These are phyloP conservation scores for Aspergillus novofumigatus DNA, from an alignment of 2,329 filamentous ascomycete genomes.

Conservation along the genomic window DNA sequence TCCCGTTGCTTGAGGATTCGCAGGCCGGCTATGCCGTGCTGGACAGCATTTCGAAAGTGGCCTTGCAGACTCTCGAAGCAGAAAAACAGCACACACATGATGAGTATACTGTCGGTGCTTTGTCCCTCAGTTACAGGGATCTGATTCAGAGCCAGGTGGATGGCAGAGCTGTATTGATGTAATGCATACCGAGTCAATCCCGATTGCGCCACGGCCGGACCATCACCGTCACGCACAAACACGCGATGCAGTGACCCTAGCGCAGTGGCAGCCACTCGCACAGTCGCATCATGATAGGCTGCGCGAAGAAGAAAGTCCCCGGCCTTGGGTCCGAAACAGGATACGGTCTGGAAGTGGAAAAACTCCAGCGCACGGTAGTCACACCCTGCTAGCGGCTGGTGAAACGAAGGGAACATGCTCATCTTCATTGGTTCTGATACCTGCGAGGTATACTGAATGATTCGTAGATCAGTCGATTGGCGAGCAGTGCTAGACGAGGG, in stretches of 20 bases:
- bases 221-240: constrained; percentile 9
- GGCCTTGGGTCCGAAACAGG: constrained; percentile 41
- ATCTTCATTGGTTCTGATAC: constrained; percentile 9
- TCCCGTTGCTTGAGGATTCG: constrained; percentile 23
- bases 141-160: constrained; percentile 36
- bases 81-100: constrained; percentile 50
- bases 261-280: constrained; percentile 47
- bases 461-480: constrained; percentile 12
- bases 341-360: constrained; percentile 40
- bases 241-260: constrained; percentile 47
- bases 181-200: constrained; percentile 35
- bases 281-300: constrained; percentile 43
- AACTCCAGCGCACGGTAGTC: constrained; percentile 37
- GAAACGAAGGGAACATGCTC: constrained; percentile 13
- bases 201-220: not conserved
- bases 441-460: constrained; percentile 19
- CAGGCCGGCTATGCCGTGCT: constrained; percentile 31
- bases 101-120: constrained; percentile 34
- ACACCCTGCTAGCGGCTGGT: constrained; percentile 22
- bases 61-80: constrained; percentile 54
- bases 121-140: constrained; percentile 31
- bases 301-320: constrained; percentile 44
- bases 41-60: constrained; percentile 43
- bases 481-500: constrained; percentile 13
- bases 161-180: constrained; percentile 47